A percentile compares a stretch with the other conserved stretches of the same genome.
phyloP scores from a whole-genome alignment of 1,284 basidiomycete species.

The Acaromyces ingoldii region DNA sequence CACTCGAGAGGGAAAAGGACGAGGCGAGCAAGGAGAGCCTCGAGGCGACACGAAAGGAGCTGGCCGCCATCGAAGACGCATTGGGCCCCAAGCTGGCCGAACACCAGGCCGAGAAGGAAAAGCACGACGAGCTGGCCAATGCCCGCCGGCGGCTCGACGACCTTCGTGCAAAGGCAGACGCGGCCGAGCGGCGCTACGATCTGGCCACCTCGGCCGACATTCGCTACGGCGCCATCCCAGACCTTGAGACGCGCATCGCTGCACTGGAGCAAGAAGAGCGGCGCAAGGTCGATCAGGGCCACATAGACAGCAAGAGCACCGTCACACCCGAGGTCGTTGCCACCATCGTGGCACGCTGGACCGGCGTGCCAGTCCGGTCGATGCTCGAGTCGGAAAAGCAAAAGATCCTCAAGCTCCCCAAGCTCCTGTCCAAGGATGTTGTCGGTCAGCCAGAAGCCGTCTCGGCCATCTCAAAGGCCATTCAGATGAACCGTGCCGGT shows the following conservation, averaged over 20 bases:
- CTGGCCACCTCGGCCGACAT: conserved; percentile 64
- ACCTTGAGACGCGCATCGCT: conserved; percentile 70
- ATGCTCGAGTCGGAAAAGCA: conserved; percentile 50
- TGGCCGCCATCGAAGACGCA: conserved; percentile 81
- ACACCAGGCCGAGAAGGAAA: conserved; percentile 82
- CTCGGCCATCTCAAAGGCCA: conserved; percentile 59
- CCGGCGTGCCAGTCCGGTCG: conserved; percentile 52
- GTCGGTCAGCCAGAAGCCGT: conserved; percentile 60
- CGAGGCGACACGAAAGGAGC: conserved; percentile 69
- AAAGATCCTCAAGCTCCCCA: conserved; percentile 46
- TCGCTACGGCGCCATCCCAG: conserved; percentile 83
- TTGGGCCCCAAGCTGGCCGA: conserved; percentile 80
- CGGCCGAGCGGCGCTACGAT: conserved; percentile 77
- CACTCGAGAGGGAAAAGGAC: conserved; percentile 76
- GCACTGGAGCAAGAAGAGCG: conserved; percentile 57
- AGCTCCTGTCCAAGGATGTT: conserved; percentile 49
- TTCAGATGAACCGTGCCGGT: conserved; percentile 60
- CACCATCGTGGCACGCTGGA: conserved; percentile 59
- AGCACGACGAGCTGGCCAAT: conserved; percentile 77
- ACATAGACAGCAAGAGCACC: conserved; percentile 44
- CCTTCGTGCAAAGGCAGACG: conserved; percentile 83
- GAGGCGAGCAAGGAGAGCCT: conserved; percentile 81
- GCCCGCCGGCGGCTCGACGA: conserved; percentile 83
- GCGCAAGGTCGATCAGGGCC: conserved; percentile 51
- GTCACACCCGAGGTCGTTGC: conserved; percentile 55